phyloP scores from a whole-genome alignment of 768 basidiomycete species.

The Panellus pusillus region DNA sequence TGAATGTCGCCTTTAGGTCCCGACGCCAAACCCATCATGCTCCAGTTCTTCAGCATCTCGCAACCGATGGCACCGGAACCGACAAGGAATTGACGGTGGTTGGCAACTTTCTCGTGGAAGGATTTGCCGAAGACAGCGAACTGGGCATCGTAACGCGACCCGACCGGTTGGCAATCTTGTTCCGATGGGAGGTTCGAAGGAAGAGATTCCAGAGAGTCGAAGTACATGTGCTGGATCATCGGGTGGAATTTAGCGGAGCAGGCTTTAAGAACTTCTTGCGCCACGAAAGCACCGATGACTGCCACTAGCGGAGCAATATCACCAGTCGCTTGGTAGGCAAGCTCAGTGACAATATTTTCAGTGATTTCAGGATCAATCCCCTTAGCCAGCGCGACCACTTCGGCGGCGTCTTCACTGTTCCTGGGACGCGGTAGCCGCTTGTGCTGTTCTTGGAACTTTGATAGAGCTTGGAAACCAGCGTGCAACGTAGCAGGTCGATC shows the following conservation, averaged over 20 bases:
- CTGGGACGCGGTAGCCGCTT: constrained; percentile 79
- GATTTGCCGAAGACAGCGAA: constrained; percentile 92
- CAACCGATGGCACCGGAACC: constrained; percentile 99
- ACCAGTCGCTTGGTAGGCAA: constrained; percentile 89
- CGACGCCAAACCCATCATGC: constrained; percentile 93
- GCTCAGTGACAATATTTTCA: constrained; percentile 78
- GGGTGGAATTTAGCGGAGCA: constrained; percentile 98
- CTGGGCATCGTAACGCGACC: constrained; percentile 89
- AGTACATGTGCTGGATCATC: constrained; percentile 92
- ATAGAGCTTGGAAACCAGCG: constrained; percentile 92
- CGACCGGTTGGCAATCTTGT: constrained; percentile 76
- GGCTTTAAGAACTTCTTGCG: constrained; percentile 96
- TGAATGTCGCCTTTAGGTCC: constrained; percentile 80
- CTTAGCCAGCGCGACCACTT: constrained; percentile 75
- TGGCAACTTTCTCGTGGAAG: constrained; percentile 91
- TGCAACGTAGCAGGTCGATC: constrained; percentile 90
- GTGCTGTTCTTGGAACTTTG: constrained; percentile 65
- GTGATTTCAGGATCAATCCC: constrained; percentile 73
- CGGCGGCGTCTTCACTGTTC: constrained; percentile 75
- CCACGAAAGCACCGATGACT: constrained; percentile 95
- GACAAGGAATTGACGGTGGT: constrained; percentile 93
- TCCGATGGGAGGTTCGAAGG: constrained; percentile 76
- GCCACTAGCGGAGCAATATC: constrained; percentile 89
- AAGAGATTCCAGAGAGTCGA: constrained; percentile 95
- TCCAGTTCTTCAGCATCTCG: constrained; percentile 99